A percentile compares a stretch with the other conserved stretches of the same genome.
Conservation (phyloP, 495 filamentous ascomycete species). For the Penicillium taxi region DNA sequence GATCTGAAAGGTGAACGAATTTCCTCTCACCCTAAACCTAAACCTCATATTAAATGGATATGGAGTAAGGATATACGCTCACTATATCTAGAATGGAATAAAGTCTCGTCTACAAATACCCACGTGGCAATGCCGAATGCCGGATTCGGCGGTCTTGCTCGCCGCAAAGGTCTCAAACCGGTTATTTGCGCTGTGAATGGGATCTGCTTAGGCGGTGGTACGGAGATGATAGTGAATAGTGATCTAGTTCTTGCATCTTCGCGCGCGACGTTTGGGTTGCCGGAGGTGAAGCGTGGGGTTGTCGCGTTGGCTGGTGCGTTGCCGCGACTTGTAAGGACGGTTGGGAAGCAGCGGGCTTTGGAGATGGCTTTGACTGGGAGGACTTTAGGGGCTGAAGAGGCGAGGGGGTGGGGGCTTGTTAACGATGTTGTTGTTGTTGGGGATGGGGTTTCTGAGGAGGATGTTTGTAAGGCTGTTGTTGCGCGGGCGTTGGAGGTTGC, state of each 20-base stretch:
- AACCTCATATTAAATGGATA: background rate
- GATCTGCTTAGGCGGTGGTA: slow-evolving; percentile 63
- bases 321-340: slow-evolving; percentile 57
- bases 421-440: slow-evolving; percentile 52
- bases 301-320: slow-evolving; percentile 64
- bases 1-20: slow-evolving; percentile 43
- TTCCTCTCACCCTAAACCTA: slow-evolving; percentile 1
- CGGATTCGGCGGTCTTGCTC: slow-evolving; percentile 37
- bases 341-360: slow-evolving; percentile 63
- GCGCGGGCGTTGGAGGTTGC: slow-evolving; percentile 48
- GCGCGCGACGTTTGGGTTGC: slow-evolving; percentile 52
- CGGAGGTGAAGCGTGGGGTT: slow-evolving; percentile 66
- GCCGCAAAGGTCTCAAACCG: slow-evolving; percentile 49
- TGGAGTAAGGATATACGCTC: no score
- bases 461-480: slow-evolving; percentile 24
- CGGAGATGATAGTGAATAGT: slow-evolving; percentile 65
- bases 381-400: slow-evolving; percentile 49
- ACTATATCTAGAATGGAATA: slow-evolving; percentile 33
- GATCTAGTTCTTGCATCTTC: slow-evolving; percentile 58
- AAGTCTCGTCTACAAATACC: slow-evolving; percentile 7
- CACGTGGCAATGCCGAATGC: slow-evolving; percentile 13
- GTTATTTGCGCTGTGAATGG: slow-evolving; percentile 70
- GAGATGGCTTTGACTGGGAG: slow-evolving; percentile 68
- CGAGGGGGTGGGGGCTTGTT: slow-evolving; percentile 60
- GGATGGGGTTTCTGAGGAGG: slow-evolving; percentile 33